Percentiles rank a stretch among this genome's conserved stretches.
These are phyloP conservation scores for Physaria fendleri DNA, from an alignment of 345 rosid species.

Conservation along the genomic window DNA sequence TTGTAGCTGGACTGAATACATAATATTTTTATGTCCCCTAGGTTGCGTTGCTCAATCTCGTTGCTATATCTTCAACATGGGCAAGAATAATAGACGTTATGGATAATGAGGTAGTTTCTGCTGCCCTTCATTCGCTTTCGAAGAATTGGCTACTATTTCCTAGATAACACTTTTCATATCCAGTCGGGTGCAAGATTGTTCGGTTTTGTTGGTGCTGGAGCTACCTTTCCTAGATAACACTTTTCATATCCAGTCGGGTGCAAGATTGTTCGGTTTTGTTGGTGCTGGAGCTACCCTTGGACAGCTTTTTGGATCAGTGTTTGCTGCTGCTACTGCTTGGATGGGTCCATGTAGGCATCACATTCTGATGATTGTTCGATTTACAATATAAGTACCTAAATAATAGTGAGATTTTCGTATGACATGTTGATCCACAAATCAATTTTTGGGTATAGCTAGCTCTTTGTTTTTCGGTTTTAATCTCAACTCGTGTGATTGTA, in stretches of 20 bases:
- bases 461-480: constrained; percentile 10
- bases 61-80: constrained; percentile 94
- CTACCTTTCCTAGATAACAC: no score
- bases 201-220: constrained; percentile 96
- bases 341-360: constrained; percentile 70
- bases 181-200: constrained; percentile 98
- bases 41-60: constrained; percentile 88
- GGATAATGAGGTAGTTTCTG: constrained; percentile 73
- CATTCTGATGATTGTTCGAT: background rate
- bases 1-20: background rate
- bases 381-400: background rate
- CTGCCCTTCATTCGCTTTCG: background rate
- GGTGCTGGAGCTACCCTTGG: constrained; percentile 98
- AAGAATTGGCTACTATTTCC: background rate
- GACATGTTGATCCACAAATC: background rate
- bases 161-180: no score
- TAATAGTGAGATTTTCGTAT: background rate
- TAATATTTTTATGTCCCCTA: constrained; percentile 19
- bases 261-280: constrained; percentile 89
- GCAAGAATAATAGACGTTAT: constrained; percentile 88
- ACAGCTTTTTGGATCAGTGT: constrained; percentile 78
- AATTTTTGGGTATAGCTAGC: constrained; percentile 57
- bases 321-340: constrained; percentile 60
- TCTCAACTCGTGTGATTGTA: background rate
- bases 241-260: constrained; percentile 75